Base-by-base conservation (phyloP, 306 rosid species). In the Inga leiocalycina region DNA sequence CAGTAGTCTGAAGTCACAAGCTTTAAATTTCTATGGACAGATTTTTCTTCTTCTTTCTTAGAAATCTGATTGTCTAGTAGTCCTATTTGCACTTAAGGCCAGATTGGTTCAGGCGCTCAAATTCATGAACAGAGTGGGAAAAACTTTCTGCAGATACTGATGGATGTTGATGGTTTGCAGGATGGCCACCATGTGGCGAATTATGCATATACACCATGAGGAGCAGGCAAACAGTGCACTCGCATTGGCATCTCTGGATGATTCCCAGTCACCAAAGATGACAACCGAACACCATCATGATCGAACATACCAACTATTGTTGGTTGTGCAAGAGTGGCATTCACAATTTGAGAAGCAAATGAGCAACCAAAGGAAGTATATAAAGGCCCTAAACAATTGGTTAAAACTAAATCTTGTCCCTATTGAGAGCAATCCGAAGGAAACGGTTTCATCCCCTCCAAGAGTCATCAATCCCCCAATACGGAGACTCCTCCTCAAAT, bases 401-500 rank as follows among this genome's bases (percentile, higher is more conserved):
- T 74, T 92, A 71, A 92, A 86, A 67, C 84, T 90, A 75, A 92
- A 90, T 86, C 92, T 92, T 56, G 82, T 90, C 70, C 95, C 93
- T 51, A 86, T 88, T 22, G 95, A 92, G 76, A 92, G 91, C 85
- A 90, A 75, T 86, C 76, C 90, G 80, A 92, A 76, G 80, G 95
- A 90, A 82, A 87, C 87, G 86, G 92, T 92, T 75, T 92, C 93
- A 39, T 88, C 93, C 20, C 95, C 95, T 2, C 90, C 92, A 74
- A 88, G 89, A 83, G 68, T 83, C 41, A 83, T 48, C 41, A 84
- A 34, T 6, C 95, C 95, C 13, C 90, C 91, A 6, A 90, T 92
- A 57, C 87, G 82, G 49, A 62, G n/a, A 20, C 88, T 90, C 79
- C 86, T 92, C 71, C 76, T 34, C 35, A 82, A 54, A 3, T 92